These are phyloP conservation scores for Grosmannia serpens DNA, from an alignment of 2,329 filamentous ascomycete species.

Conservation along the genomic window DNA sequence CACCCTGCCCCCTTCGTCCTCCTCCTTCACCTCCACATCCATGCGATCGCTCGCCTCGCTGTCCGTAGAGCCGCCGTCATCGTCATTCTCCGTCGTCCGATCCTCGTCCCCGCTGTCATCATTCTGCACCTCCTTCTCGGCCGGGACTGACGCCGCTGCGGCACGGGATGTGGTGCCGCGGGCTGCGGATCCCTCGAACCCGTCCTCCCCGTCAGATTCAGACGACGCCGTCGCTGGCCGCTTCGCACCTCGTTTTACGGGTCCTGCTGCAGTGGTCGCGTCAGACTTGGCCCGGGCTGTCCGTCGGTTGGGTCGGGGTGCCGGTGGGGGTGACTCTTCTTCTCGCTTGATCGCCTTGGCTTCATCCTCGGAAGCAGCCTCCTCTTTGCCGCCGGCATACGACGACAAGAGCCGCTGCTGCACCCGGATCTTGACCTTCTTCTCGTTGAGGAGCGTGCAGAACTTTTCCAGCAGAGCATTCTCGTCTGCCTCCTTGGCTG, in stretches of 20 bases:
- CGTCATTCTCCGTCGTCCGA: constrained; percentile 20
- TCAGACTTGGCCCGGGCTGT: background rate
- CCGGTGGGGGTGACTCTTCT: background rate
- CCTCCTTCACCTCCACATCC: constrained; percentile 1
- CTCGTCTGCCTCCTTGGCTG: constrained; percentile 56
- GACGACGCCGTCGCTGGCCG: constrained; percentile 23
- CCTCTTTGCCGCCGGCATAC: background rate
- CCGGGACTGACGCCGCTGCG: background rate
- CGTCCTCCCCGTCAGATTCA: constrained; percentile 28
- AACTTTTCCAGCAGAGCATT: constrained; percentile 57
- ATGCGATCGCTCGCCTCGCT: constrained; percentile 26
- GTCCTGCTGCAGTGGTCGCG: background rate
- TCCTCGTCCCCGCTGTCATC: constrained; percentile 12
- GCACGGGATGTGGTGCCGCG: background rate
- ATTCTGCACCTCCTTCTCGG: constrained; percentile 28
- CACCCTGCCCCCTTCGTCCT: background rate
- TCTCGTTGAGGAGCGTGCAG: constrained; percentile 59
- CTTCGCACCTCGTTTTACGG: constrained; percentile 17
- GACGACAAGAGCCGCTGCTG: constrained; percentile 49
- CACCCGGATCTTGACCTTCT: constrained; percentile 68
- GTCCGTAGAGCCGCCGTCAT: constrained; percentile 29
- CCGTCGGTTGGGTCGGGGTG: background rate
- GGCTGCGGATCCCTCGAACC: constrained; percentile 23
- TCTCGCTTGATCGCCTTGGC: background rate
- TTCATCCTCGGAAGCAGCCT: constrained; percentile 17